Evolutionary conservation across 768 basidiomycete species (phyloP), one percentile per base, ranked within the genome.

Genomic region (Serendipita sp.): DNA sequence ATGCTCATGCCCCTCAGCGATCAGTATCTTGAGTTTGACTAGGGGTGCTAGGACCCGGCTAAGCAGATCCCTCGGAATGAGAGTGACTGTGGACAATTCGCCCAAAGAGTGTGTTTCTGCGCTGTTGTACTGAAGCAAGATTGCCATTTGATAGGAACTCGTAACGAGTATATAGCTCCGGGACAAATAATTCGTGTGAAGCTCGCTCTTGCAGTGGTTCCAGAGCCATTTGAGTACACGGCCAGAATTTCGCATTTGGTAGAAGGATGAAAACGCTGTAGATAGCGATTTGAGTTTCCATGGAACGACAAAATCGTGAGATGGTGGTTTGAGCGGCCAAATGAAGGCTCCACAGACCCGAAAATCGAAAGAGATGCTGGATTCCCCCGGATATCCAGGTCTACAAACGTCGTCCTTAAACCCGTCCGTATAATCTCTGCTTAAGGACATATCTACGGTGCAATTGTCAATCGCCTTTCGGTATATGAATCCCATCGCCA

Each of bases 151-250:
- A 75, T 88, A 97, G 7, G 92, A 83, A 69, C 89, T 93, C 38
- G 91, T 91, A 85, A 93, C 89, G 72, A 98, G 77, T 69, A 95
- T 92, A 77, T 97, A 97, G 75, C 93, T 96, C 75, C 92, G 91
- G 71, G 85, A 86, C 64, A 91, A 79, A 75, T 96, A 92, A 71
- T 89, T 93, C 68, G 94, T 94, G 65, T 88, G 84, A 4, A 99
- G 81, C 73, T 99, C 96, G 76, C 93, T 94, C 78, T 95, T 95
- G 64, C 86, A 92, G 73, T 94, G 90, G 71, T 97, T 95, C 96
- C 96, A 99, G 7, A 98, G 77, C 95, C 95, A 99, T 0, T 90
- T 94, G 46, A 99, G 81, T 72, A 95, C 95, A 66, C 95, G 87
- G 13, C 93, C 95, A 2, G 87, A 89, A 74, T 95, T 91, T 74